Evolutionary conservation across 2,329 filamentous ascomycete genomes (phyloP).

Genomic region (Pyrenophora seminiperda): DNA sequence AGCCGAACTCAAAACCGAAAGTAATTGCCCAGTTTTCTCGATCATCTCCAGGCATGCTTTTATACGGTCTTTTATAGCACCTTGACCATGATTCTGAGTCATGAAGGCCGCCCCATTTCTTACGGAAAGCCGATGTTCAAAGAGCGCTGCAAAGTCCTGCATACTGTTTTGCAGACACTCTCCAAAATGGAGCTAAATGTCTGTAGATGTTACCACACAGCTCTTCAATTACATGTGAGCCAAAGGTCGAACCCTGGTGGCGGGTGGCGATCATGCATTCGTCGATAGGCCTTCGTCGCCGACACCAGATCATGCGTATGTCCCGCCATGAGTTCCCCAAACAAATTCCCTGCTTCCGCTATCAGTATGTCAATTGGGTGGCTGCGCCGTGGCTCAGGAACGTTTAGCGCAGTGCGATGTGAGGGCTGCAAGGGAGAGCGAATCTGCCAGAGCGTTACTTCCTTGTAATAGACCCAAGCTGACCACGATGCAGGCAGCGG

Average conservation of each 20-base stretch:
- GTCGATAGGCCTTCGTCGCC: conserved; percentile 52
- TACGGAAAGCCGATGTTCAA: conserved; percentile 48
- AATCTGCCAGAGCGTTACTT: conserved; percentile 15
- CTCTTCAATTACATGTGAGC: conserved; percentile 56
- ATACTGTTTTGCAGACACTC: conserved; percentile 49
- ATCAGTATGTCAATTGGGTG: conserved; percentile 51
- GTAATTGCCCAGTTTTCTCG: conserved; percentile 40
- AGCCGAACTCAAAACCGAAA: conserved; percentile 56
- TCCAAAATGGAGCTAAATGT: conserved; percentile 58
- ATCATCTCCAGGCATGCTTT: conserved; percentile 51
- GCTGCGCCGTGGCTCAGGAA: not conserved
- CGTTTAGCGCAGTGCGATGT: not conserved
- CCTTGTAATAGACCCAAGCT: conserved; percentile 66
- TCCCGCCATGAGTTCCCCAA: conserved; percentile 39
- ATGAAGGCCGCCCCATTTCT: conserved; percentile 47
- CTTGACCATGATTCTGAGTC: conserved; percentile 29
- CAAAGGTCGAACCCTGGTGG: conserved; percentile 58
- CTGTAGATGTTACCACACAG: conserved; percentile 59
- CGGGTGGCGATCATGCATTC: conserved; percentile 54
- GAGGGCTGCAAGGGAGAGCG: not conserved
- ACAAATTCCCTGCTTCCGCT: conserved; percentile 40
- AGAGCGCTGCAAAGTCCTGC: conserved; percentile 48
- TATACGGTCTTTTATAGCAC: conserved; percentile 44
- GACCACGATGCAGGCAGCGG: conserved; percentile 60
- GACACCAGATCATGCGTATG: conserved; percentile 45